Evolutionary conservation across 352 stramenopile species (phyloP), one percentile per base, ranked within the genome.

Genomic region (Phytophthora vignae): DNA sequence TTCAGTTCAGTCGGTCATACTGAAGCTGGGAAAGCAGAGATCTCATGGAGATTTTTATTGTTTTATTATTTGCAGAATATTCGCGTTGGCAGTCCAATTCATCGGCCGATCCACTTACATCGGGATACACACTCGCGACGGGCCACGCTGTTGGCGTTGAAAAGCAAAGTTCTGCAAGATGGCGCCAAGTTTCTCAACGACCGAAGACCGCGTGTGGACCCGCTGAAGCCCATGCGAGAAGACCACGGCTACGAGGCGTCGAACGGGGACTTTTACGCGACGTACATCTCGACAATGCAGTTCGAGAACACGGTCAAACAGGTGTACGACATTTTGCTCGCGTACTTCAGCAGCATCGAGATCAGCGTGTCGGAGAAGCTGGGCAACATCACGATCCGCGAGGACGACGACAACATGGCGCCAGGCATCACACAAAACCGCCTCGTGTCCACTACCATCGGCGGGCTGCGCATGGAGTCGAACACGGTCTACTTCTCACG

Each of bases 341-440:
- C 70, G 22, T 76, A 73, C 56, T 69, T 82, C 38, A 76, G 67
- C 55, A 80, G 75, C 48, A 83, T 84, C 53, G 82, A 90, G 62
- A 84, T 90, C 38, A 80, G 62, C 8, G 73, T 87, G n/a, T 84
- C 78, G 12, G 78, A 90, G 64, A 74, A 82, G 29, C 71, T 87
- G 25, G 79, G 79, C 17, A 77, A 81, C 66, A 76, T 86, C 38
- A 81, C 75, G 25, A 76, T 87, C 48, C 82, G 79, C 44, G 76
- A 88, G 48, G 74, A 83, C 60, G 79, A 88, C 46, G 76, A 84
- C 60, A 74, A 60, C 17, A 69, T 78, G 52, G 60, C 59, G 2
- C 64, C 65, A 4, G 75, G 79, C 1, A 69, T 83, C 25, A 78
- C 72, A 19, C 76, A 83, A 62, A 76, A 82, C 46, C 82, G 82